These are phyloP conservation scores for Gossypium gossypioides DNA, from an alignment of 441 rosid genomes.

Conservation along the genomic window DNA sequence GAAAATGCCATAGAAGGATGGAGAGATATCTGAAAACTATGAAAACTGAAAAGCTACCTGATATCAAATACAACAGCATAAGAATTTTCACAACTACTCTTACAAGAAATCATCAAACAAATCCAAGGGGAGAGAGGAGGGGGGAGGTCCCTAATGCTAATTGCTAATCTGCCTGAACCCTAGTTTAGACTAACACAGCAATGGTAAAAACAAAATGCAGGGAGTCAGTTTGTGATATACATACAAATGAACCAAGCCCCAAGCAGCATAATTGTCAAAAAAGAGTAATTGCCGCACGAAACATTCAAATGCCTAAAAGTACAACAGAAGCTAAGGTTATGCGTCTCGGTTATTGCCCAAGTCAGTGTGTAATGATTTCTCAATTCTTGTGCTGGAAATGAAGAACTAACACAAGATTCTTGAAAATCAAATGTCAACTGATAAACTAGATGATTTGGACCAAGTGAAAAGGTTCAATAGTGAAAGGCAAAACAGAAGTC, in stretches of 20 bases:
- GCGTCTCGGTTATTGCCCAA: neutral
- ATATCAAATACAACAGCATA: neutral
- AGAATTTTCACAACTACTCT: neutral
- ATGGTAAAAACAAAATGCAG: neutral
- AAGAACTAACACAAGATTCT: neutral
- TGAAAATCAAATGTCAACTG: neutral
- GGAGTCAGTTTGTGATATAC: neutral
- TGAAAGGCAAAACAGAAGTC: neutral
- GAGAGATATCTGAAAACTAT: neutral
- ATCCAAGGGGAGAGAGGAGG: neutral
- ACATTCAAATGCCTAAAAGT: neutral
- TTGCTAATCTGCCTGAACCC: neutral
- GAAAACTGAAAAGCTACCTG: neutral
- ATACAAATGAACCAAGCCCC: conserved; percentile 2
- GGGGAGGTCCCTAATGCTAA: neutral
- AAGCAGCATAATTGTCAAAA: neutral
- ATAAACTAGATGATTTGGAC: neutral
- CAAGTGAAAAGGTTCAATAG: neutral
- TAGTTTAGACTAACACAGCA: neutral
- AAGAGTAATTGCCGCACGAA: neutral
- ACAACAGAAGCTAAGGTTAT: neutral
- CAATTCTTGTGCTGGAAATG: neutral
- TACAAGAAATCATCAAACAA: neutral
- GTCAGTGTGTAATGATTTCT: neutral
- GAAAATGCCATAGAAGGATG: neutral